A percentile compares a stretch with the other conserved stretches of the same genome.
Conservation (phyloP, 1,139 yeast genomes). For the Yamadazyma dushanensis region DNA sequence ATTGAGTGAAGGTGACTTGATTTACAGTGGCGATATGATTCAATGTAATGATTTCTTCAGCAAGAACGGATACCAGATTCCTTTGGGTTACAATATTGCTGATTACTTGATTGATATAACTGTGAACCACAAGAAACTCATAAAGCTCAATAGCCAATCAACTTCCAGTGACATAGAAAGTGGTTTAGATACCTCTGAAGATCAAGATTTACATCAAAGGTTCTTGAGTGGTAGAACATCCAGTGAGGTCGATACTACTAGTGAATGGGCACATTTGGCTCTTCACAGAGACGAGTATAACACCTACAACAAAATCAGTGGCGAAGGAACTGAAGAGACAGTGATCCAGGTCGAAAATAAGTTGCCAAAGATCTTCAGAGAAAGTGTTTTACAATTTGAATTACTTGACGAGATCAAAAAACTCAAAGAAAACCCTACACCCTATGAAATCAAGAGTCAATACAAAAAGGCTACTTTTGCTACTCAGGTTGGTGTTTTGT, state of each 20-base stretch:
- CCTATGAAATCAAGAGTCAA: conserved; percentile 37
- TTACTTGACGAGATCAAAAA: conserved; percentile 49
- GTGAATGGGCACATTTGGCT: conserved; percentile 90
- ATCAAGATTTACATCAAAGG: conserved; percentile 39
- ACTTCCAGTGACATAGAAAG: conserved; percentile 22
- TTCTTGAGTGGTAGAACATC: conserved; percentile 25
- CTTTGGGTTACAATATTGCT: conserved; percentile 88
- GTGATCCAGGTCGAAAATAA: conserved; percentile 32
- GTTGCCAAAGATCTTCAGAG: conserved; percentile 44
- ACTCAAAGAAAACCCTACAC: conserved; percentile 29
- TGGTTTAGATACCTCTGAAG: conserved; percentile 13
- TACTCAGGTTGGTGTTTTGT: conserved; percentile 66
- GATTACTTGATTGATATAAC: conserved; percentile 91
- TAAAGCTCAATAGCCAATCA: conserved; percentile 21
- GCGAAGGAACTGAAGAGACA: conserved; percentile 28
- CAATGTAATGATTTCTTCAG: conserved; percentile 73
- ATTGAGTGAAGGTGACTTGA: conserved; percentile 80
- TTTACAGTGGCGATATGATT: conserved; percentile 82
- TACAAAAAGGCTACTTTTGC: conserved; percentile 55
- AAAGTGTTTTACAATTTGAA: conserved; percentile 50
- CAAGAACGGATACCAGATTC: conserved; percentile 77
- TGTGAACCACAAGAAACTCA: conserved; percentile 52
- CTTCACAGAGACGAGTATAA: conserved; percentile 74
- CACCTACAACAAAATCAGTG: conserved; percentile 19
- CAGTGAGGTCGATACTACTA: conserved; percentile 55